These are phyloP conservation scores for Salvia rosmarinus DNA, from an alignment of 257 asterid species.

Conservation along the genomic window DNA sequence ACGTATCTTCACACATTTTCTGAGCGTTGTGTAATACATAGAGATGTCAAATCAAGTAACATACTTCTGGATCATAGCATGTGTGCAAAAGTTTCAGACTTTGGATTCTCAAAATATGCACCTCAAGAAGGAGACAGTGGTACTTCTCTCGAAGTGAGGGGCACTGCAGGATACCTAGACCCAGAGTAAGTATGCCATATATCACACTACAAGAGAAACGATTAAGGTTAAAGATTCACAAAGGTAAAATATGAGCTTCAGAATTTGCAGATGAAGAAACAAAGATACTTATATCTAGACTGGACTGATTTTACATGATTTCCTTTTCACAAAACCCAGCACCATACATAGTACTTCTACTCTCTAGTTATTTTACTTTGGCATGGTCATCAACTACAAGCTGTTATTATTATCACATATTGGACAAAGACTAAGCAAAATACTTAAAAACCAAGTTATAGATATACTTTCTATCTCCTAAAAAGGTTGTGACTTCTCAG, in stretches of 20 bases:
- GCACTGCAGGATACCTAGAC: conserved; percentile 91
- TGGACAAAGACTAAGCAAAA: neutral
- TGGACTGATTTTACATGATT: neutral
- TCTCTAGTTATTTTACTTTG: too few relatives aligned
- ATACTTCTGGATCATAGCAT: conserved; percentile 90
- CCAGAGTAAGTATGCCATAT: conserved; percentile 67
- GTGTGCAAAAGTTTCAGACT: conserved; percentile 90
- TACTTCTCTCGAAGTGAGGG: conserved; percentile 76
- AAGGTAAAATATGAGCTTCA: neutral
- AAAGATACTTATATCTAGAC: neutral
- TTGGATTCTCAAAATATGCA: conserved; percentile 85
- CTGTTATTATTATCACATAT: too few relatives aligned
- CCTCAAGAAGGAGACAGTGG: conserved; percentile 92
- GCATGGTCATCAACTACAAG: too few relatives aligned
- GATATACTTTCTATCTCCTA: conserved; percentile 4
- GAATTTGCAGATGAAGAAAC: neutral
- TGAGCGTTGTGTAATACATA: conserved; percentile 78
- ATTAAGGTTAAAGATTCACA: conserved; percentile 9
- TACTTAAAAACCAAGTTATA: neutral
- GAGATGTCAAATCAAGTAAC: conserved; percentile 92
- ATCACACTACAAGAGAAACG: neutral
- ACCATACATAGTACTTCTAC: too few relatives aligned
- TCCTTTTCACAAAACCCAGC: too few relatives aligned
- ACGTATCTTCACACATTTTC: conserved; percentile 78
- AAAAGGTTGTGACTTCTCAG: conserved; percentile 40